phyloP scores from a whole-genome alignment of 306 rosid species.

The Astragalus glycyphyllos region DNA sequence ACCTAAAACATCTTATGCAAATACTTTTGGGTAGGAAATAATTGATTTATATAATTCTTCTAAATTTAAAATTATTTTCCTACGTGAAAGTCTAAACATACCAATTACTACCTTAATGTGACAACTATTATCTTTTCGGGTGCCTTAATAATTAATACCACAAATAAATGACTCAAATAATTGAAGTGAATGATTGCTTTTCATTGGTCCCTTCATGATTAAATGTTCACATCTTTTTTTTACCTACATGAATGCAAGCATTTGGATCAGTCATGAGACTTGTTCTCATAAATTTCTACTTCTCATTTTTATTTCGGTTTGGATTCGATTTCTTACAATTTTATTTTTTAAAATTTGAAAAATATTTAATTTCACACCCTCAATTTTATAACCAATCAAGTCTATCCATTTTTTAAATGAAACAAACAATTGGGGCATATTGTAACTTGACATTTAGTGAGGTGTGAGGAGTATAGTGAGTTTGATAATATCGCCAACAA shows the following conservation, averaged over 20 bases:
- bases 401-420: background rate
- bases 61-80: background rate
- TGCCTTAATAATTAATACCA: background rate
- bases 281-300: too few species aligned
- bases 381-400: background rate
- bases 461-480: background rate
- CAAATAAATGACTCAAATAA: background rate
- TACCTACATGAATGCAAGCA: background rate
- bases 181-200: background rate
- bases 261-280: background rate
- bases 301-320: too few species aligned
- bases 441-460: background rate
- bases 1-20: too few species aligned
- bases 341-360: too few species aligned
- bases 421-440: too few species aligned
- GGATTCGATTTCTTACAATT: too few species aligned
- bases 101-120: too few species aligned
- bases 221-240: background rate
- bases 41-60: too few species aligned
- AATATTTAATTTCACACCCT: too few species aligned
- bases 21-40: too few species aligned
- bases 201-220: background rate
- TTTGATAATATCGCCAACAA: conserved; percentile 12
- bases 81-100: too few species aligned
- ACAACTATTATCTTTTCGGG: too few species aligned